Percentiles rank a stretch among this genome's conserved stretches.
Conservation (phyloP, 2,329 filamentous ascomycete genomes). For the Neurospora sp. region DNA sequence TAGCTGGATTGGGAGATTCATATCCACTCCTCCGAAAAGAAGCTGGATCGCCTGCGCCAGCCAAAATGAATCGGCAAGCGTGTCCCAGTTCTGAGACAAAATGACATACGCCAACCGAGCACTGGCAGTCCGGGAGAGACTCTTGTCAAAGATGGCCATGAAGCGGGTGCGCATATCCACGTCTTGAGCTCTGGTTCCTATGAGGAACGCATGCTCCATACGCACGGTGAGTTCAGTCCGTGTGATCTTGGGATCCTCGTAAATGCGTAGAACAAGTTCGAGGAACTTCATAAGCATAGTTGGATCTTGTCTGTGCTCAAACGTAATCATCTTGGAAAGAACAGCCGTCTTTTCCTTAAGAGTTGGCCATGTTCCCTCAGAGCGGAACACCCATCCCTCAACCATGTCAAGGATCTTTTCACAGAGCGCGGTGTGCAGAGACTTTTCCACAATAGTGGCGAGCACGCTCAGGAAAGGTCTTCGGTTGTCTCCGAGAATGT, state of each 20-base stretch:
- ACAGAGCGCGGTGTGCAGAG: slow-evolving; percentile 75
- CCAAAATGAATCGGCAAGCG: slow-evolving; percentile 91
- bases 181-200: slow-evolving; percentile 85
- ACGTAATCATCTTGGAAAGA: slow-evolving; percentile 96
- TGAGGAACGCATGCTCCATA: slow-evolving; percentile 96
- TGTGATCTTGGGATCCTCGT: slow-evolving; percentile 93
- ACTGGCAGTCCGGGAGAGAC: slow-evolving; percentile 83
- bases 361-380: slow-evolving; percentile 89
- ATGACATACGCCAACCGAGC: slow-evolving; percentile 84
- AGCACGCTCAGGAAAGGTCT: slow-evolving; percentile 91
- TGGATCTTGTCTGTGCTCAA: slow-evolving; percentile 74
- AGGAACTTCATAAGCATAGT: slow-evolving; percentile 88
- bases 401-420: slow-evolving; percentile 91
- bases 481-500: slow-evolving; percentile 79
- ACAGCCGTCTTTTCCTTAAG: slow-evolving; percentile 98
- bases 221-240: slow-evolving; percentile 91
- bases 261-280: slow-evolving; percentile 92
- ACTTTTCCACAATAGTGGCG: slow-evolving; percentile 91
- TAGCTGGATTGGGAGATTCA: slow-evolving; percentile 67
- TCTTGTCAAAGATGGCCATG: slow-evolving; percentile 92
- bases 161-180: slow-evolving; percentile 96
- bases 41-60: slow-evolving; percentile 89
- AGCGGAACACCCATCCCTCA: slow-evolving; percentile 91
- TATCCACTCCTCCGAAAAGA: slow-evolving; percentile 82
- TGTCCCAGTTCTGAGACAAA: slow-evolving; percentile 93